Conservation (phyloP, 768 basidiomycete genomes). For the Saitozyma podzolica region DNA sequence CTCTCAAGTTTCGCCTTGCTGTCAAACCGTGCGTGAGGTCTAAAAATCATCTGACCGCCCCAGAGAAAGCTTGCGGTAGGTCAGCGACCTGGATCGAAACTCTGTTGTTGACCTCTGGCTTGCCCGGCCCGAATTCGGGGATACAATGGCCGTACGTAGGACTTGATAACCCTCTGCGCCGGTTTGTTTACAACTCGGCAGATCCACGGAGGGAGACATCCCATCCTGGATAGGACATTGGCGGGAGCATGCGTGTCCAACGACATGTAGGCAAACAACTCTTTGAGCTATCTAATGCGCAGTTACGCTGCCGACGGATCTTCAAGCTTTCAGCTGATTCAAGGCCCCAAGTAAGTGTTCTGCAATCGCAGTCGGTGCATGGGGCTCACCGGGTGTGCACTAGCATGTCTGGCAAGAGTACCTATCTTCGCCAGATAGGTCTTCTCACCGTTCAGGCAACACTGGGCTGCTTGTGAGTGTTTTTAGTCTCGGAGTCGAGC, state of each 20-base stretch:
- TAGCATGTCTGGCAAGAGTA: constrained; percentile 90
- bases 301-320: constrained; percentile 56
- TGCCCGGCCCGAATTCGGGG: constrained; percentile 67
- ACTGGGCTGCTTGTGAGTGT: constrained; percentile 70
- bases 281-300: not conserved
- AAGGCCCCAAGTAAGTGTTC: constrained; percentile 63
- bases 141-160: constrained; percentile 36
- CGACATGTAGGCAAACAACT: constrained; percentile 64
- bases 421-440: constrained; percentile 84
- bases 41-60: constrained; percentile 4
- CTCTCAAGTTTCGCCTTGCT: constrained; percentile 82
- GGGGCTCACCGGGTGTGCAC: not conserved
- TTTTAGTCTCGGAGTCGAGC: not conserved
- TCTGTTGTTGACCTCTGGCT: not conserved
- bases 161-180: not conserved
- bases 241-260: constrained; percentile 75
- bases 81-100: not conserved
- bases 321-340: constrained; percentile 85
- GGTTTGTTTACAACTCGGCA: constrained; percentile 6
- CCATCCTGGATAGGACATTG: constrained; percentile 74
- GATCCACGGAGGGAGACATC: constrained; percentile 85
- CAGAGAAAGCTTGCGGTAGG: constrained; percentile 6
- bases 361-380: too few relatives aligned
- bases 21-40: constrained; percentile 66
- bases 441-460: constrained; percentile 81